Percentiles rank a stretch among this genome's conserved stretches.
Conservation (phyloP, 2,329 filamentous ascomycete species). For the Beauveria varroae region DNA sequence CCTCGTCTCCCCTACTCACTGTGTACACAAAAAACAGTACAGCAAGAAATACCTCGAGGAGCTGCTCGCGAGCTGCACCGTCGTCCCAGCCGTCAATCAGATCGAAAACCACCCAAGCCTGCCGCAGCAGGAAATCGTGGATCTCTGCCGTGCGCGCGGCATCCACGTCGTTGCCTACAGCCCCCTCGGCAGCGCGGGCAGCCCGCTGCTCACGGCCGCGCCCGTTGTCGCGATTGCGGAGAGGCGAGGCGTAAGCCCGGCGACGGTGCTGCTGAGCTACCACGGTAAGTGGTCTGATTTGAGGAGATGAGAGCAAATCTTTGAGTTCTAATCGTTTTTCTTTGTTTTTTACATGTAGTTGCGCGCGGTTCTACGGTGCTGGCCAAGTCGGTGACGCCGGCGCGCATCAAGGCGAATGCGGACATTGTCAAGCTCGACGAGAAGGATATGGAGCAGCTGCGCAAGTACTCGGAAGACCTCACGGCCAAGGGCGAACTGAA, state of each 20-base stretch:
- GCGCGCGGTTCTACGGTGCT: conserved; percentile 63
- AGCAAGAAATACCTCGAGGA: conserved; percentile 46
- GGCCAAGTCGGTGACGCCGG: conserved; percentile 62
- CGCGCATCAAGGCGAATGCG: conserved; percentile 63
- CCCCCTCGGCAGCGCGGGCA: conserved; percentile 56
- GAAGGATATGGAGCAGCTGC: conserved; percentile 53
- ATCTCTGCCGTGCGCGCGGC: conserved; percentile 58
- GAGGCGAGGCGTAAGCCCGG: conserved; percentile 53
- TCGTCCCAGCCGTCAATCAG: conserved; percentile 62
- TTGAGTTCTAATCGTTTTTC: neutral
- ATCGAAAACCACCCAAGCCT: conserved; percentile 68
- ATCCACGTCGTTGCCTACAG: conserved; percentile 69
- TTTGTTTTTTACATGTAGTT: conserved; percentile 37
- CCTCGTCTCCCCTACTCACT: neutral
- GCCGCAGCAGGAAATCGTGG: conserved; percentile 64
- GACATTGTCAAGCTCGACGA: conserved; percentile 57
- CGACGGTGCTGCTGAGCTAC: conserved; percentile 61
- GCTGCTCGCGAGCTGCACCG: conserved; percentile 40
- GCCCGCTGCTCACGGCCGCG: conserved; percentile 56
- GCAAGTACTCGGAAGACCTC: conserved; percentile 46
- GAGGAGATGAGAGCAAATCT: neutral
- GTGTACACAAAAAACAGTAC: conserved; percentile 30
- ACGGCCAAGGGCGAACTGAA: conserved; percentile 43
- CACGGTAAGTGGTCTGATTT: conserved; percentile 40
- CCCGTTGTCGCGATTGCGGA: conserved; percentile 56